Conservation (phyloP, 2,329 filamentous ascomycete species). For the Xylariaceae sp. region DNA sequence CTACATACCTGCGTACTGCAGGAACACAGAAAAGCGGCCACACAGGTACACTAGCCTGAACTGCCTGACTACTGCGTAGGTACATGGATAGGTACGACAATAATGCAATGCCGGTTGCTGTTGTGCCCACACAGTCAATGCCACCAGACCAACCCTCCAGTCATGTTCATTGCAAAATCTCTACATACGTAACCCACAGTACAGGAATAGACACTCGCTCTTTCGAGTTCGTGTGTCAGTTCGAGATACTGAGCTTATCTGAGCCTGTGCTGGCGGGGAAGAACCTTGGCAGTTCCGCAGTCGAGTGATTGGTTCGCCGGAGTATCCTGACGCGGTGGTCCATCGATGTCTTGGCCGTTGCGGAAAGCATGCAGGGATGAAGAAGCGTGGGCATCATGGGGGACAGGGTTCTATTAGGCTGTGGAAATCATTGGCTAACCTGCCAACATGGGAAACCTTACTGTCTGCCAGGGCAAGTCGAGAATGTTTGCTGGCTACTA, state of each 20-base stretch:
- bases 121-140: background rate
- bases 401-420: background rate
- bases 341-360: slow-evolving; percentile 23
- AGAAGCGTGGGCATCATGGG: background rate
- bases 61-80: background rate
- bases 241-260: background rate
- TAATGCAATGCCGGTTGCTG: background rate
- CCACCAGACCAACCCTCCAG: background rate
- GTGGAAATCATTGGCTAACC: background rate
- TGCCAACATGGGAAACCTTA: background rate
- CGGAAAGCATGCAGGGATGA: slow-evolving; percentile 25
- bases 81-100: no score
- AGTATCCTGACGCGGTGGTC: slow-evolving; percentile 20
- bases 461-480: background rate
- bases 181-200: background rate
- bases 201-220: background rate
- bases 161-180: background rate
- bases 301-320: slow-evolving; percentile 15
- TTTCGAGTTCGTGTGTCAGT: background rate
- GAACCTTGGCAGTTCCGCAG: slow-evolving; percentile 20
- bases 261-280: slow-evolving; percentile 12
- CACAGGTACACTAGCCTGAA: background rate
- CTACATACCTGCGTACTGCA: slow-evolving; percentile 18
- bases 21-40: slow-evolving; percentile 20
- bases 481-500: background rate